Base-by-base conservation (phyloP, 345 rosid species). In the Dipteronia sinensis region DNA sequence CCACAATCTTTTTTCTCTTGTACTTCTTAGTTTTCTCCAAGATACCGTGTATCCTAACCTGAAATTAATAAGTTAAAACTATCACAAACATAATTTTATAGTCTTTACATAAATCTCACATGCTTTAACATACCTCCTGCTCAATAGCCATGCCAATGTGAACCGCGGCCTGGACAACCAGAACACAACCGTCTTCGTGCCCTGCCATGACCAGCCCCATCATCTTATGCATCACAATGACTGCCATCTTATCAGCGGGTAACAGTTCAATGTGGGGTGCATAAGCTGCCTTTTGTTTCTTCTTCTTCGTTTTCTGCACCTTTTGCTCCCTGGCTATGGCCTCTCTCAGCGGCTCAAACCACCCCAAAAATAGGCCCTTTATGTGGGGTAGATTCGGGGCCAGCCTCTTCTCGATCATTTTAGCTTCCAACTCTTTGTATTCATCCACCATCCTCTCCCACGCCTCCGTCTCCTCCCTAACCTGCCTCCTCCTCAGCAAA, bases 141-240 rank as follows among this genome's bases (percentile, higher is more conserved):
- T 95, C 99, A 17, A 95, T 84, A 64, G 99, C 97, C 83, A 81
- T 77, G 38, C 99, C 99, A 72, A 95, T 89, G 47, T 90, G 88
- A 8, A 91, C 87, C 40, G 97, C 97, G 74, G 97, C 99, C 80
- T 93, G 94, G 77, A 93, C 93, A 83, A 95, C 92, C 70, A 83
- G 91, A 38, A 93, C 89, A 83, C 89, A 93, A 27, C 96, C 93
- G 75, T 87, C 88, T 67, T 86, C 89, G 63, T 85, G 87, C 1
- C 85, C 92, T 3, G 86, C 86, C 97, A 90, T 92, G 74, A 92
- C 73, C 84, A 95, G 77, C 40, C 85, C 92, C 96, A 95, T 90
- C 93, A 93, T 90, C 89, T 93, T 95, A 74, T 95, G 97, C 99
- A 95, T 95, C 64, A 92, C 92, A 79, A 95, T 92, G 58, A 95